phyloP scores from a whole-genome alignment of 305 asterid genomes.

The Solanum hybrid region DNA sequence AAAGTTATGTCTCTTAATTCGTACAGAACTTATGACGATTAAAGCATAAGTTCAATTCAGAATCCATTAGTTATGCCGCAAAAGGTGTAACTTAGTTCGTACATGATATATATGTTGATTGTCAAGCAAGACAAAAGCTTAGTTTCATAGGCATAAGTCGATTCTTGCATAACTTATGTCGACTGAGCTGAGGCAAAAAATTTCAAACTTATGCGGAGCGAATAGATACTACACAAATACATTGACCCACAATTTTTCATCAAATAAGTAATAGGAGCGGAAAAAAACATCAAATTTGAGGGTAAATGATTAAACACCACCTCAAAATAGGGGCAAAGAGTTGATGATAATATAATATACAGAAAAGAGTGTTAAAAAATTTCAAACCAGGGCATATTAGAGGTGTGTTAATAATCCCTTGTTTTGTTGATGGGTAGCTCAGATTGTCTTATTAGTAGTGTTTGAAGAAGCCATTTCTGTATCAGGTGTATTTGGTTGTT shows the following conservation, averaged over 20 bases:
- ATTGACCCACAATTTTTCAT: background rate
- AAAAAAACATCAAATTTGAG: background rate
- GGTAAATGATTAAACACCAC: background rate
- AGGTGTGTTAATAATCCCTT: background rate
- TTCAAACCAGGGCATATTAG: background rate
- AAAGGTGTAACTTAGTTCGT: background rate
- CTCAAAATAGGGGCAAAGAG: background rate
- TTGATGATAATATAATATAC: background rate
- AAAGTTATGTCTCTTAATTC: background rate
- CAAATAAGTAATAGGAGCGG: background rate
- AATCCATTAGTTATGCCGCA: background rate
- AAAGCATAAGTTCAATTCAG: background rate
- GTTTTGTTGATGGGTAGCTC: background rate
- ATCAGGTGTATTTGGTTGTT: conserved; percentile 13
- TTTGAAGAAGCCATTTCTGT: background rate
- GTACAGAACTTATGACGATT: background rate
- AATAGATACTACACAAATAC: background rate
- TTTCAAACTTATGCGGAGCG: background rate
- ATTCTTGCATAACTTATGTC: background rate
- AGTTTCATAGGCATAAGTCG: background rate
- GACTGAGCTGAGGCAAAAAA: background rate
- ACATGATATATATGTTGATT: background rate
- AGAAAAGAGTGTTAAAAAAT: background rate
- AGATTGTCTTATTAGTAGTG: background rate
- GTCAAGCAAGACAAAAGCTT: background rate